phyloP scores from a whole-genome alignment of 1,284 basidiomycete species.

The Trichosporon coremiiforme region DNA sequence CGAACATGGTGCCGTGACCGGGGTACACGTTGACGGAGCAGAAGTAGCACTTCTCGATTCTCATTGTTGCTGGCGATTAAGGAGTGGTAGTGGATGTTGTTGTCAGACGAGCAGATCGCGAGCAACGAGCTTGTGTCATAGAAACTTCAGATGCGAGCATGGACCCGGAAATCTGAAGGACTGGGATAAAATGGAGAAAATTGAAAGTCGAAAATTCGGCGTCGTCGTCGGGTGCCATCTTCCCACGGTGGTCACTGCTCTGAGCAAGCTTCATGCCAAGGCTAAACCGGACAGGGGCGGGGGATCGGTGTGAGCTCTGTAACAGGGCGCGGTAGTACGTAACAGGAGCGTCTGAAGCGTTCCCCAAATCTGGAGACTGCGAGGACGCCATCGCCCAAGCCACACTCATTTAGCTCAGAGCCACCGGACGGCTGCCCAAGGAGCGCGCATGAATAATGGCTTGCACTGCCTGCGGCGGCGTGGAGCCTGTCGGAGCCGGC shows the following conservation, averaged over 20 bases:
- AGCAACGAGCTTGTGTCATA: background rate
- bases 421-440: background rate
- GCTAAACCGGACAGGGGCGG: background rate
- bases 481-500: too few species aligned
- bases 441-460: background rate
- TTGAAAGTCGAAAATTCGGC: background rate
- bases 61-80: slow-evolving; percentile 60
- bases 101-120: slow-evolving; percentile 20
- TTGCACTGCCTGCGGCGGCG: background rate
- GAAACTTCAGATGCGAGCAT: background rate
- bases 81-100: slow-evolving; percentile 2
- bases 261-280: background rate
- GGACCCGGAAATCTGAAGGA: background rate
- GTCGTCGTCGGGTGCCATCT: background rate
- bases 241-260: background rate
- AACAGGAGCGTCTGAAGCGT: background rate
- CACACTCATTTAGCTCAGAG: slow-evolving; percentile 1
- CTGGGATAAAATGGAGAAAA: slow-evolving; percentile 16
- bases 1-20: slow-evolving; percentile 92
- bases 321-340: slow-evolving; percentile 2
- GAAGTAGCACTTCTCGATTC: slow-evolving; percentile 84
- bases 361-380: slow-evolving; percentile 10
- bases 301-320: background rate
- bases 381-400: slow-evolving; percentile 1
- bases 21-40: slow-evolving; percentile 95